phyloP scores from a whole-genome alignment of 495 filamentous ascomycete genomes.

The Penicillium dipodomyicola region DNA sequence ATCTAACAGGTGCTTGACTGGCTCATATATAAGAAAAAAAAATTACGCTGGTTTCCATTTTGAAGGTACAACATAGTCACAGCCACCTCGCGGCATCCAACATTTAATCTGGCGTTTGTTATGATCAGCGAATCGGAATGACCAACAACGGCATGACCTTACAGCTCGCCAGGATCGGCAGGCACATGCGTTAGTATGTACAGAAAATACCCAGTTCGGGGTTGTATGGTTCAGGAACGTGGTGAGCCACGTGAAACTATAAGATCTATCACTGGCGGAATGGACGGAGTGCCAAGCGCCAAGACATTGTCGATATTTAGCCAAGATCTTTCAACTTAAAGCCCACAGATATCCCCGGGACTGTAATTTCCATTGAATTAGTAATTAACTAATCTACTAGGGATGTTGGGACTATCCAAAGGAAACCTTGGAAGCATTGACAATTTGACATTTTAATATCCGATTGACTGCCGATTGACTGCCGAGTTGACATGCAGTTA shows the following conservation, averaged over 20 bases:
- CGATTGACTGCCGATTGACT: too few species aligned
- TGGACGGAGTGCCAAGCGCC: slow-evolving; percentile 2
- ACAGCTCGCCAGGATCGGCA: neutral
- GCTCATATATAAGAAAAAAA: slow-evolving; percentile 1
- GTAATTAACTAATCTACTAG: neutral
- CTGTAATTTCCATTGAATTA: neutral
- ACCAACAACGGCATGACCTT: neutral
- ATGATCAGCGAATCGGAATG: slow-evolving; percentile 1
- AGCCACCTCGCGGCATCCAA: slow-evolving; percentile 1
- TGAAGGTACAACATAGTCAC: neutral
- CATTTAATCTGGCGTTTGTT: slow-evolving; percentile 2
- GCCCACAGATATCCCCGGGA: neutral
- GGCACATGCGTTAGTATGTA: neutral
- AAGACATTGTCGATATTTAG: neutral
- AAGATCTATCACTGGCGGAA: slow-evolving; percentile 2
- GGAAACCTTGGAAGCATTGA: too few species aligned
- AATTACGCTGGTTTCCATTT: neutral
- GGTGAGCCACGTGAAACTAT: slow-evolving; percentile 1
- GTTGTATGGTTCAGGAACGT: slow-evolving; percentile 1
- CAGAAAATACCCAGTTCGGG: neutral
- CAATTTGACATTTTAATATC: too few species aligned
- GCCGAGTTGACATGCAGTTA: too few species aligned
- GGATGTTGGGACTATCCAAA: too few species aligned
- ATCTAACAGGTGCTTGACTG: slow-evolving; percentile 1
- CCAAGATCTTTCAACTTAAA: neutral